A percentile compares a stretch with the other conserved stretches of the same genome.
Conservation (phyloP, 2,329 filamentous ascomycete species). For the Nigrospora osmanthi region DNA sequence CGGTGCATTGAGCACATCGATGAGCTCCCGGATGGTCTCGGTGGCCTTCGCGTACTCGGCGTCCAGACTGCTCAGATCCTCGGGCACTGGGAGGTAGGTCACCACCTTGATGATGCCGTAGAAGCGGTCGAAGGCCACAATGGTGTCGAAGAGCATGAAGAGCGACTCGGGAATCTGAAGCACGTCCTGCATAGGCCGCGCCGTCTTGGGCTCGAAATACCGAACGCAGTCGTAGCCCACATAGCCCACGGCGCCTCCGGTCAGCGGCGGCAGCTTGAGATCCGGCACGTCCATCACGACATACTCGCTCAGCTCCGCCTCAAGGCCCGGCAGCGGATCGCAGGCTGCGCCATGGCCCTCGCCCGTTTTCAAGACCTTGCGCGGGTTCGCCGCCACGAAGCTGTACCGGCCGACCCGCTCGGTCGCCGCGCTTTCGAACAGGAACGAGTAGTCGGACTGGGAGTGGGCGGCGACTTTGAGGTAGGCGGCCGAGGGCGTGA, state of each 20-base stretch:
- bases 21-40: constrained; percentile 54
- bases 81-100: constrained; percentile 73
- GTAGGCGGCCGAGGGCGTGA: constrained; percentile 93
- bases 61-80: constrained; percentile 45
- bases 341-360: constrained; percentile 75
- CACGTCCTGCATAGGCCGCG: constrained; percentile 78
- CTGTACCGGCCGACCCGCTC: constrained; percentile 93
- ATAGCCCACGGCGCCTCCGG: constrained; percentile 90
- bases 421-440: constrained; percentile 92
- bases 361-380: constrained; percentile 81
- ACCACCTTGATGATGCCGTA: constrained; percentile 89
- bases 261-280: constrained; percentile 74
- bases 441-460: constrained; percentile 74
- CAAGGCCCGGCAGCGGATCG: constrained; percentile 77
- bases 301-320: constrained; percentile 70
- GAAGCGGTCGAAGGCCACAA: constrained; percentile 92
- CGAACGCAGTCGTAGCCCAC: constrained; percentile 95
- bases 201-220: constrained; percentile 98
- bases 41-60: constrained; percentile 63
- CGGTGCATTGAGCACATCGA: constrained; percentile 64
- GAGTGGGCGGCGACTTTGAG: constrained; percentile 78
- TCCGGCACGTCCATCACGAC: constrained; percentile 78
- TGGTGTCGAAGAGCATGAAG: constrained; percentile 95
- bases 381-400: constrained; percentile 77
- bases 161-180: constrained; percentile 85